Conservation (phyloP, 345 rosid genomes). For the Hypericum perforatum region DNA sequence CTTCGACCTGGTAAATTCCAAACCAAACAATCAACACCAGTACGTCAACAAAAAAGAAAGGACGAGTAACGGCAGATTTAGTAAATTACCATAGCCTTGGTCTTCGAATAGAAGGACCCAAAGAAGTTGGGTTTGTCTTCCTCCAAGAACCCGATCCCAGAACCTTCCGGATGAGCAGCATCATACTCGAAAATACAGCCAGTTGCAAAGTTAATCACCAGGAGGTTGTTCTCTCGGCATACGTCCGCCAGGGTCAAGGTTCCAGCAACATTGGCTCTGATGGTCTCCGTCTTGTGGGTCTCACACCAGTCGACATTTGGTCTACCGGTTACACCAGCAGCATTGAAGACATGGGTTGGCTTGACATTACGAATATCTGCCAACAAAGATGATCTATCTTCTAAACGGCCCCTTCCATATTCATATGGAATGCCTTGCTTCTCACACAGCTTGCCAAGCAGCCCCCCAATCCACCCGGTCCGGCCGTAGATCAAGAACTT, state of each 20-base stretch:
- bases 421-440: conserved; percentile 56
- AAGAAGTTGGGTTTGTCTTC: conserved; percentile 64
- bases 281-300: conserved; percentile 58
- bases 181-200: conserved; percentile 76
- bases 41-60: neutral
- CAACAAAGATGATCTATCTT: conserved; percentile 51
- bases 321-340: conserved; percentile 73
- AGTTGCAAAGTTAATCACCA: conserved; percentile 70
- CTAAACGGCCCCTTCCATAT: conserved; percentile 65
- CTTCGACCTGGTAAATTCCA: conserved; percentile 47
- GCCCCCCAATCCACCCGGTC: conserved; percentile 79
- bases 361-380: conserved; percentile 42
- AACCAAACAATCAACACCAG: neutral
- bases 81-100: conserved; percentile 59
- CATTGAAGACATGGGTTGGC: conserved; percentile 78
- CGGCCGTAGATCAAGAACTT: conserved; percentile 69
- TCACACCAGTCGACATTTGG: conserved; percentile 88
- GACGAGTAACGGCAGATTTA: neutral
- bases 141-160: conserved; percentile 61
- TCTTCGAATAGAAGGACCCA: conserved; percentile 75
- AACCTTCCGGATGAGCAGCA: conserved; percentile 43
- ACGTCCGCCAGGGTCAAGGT: conserved; percentile 69
- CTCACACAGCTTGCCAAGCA: conserved; percentile 58
- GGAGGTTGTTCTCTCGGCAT: conserved; percentile 56
- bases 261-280: conserved; percentile 63